Conservation (phyloP, 345 rosid genomes). For the Corchorus capsularis region DNA sequence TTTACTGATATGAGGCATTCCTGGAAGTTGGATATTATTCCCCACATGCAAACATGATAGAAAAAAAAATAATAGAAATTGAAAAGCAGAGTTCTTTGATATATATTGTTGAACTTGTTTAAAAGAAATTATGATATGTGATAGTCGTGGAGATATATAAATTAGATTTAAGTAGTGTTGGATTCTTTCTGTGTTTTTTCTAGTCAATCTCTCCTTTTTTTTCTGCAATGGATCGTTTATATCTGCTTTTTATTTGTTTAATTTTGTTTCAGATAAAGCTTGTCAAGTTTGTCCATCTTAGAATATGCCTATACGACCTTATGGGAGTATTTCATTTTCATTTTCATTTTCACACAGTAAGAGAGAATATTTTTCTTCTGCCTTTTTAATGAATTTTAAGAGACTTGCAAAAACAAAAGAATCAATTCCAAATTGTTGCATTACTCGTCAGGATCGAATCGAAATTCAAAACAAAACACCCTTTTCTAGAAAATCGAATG, state of each 20-base stretch:
- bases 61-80: background rate
- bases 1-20: background rate
- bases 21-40: background rate
- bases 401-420: background rate
- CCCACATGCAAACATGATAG: background rate
- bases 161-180: background rate
- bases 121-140: constrained; percentile 11
- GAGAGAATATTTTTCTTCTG: background rate
- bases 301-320: background rate
- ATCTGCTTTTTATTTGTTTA: background rate
- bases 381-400: background rate
- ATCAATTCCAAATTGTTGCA: constrained; percentile 11
- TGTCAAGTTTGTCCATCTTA: background rate
- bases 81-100: background rate
- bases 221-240: too few species aligned
- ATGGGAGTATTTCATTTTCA: background rate
- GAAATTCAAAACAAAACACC: background rate
- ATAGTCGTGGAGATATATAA: background rate
- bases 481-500: background rate
- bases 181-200: background rate
- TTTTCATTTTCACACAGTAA: background rate
- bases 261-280: background rate
- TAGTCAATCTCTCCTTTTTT: background rate
- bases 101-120: background rate
- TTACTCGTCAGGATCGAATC: constrained; percentile 6